Evolutionary conservation across 75 land plant genomes (phyloP), one percentile per base, ranked within the genome.

Genomic region (Ceratopteris richardii): DNA sequence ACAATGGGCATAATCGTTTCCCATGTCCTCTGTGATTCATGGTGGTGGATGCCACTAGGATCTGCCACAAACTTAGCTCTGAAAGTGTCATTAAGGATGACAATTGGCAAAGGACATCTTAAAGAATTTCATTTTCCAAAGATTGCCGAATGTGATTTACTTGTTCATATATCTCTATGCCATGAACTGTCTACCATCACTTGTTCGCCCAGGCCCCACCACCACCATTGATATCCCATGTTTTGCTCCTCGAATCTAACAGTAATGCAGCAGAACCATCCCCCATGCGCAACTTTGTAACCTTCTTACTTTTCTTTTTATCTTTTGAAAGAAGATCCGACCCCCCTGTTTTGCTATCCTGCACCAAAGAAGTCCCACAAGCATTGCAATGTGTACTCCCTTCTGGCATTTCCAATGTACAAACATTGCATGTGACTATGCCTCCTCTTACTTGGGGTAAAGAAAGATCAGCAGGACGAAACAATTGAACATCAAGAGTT

Each of bases 221-320:
- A 68, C 27, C 1, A 44, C 56, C 12, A 37, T 67, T 80, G 2
- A 70, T 61, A 46, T 21, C 50, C 50, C 50, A 46, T 46, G 50
- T 46, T 17, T 17, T 46, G 5, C 50, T 4, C 22, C 22, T 44
- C 0, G 44, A 55, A 51, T 84, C 77, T 33, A 71, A 54, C 6
- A 73, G 54, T n/a, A 79, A 66, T 40, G 66, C 76, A 0, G 44
- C 71, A 31, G 84, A 89, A 25, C 79, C 81, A 70, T 89, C 90
- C 47, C 85, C 91, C 4, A 94, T 66, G 18, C 87, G 77, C 13
- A 60, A 62, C 52, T 86, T 62, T n/a, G 65, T 83, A 55, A 80
- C 82, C 54, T 94, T 94, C 3, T 88, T 93, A 68, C 82, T 79
- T 36, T 67, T 66, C 60, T 73, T 75, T 57, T 89, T 78, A 7